phyloP scores from a whole-genome alignment of 257 asterid genomes.

The Solanum paucissectum region DNA sequence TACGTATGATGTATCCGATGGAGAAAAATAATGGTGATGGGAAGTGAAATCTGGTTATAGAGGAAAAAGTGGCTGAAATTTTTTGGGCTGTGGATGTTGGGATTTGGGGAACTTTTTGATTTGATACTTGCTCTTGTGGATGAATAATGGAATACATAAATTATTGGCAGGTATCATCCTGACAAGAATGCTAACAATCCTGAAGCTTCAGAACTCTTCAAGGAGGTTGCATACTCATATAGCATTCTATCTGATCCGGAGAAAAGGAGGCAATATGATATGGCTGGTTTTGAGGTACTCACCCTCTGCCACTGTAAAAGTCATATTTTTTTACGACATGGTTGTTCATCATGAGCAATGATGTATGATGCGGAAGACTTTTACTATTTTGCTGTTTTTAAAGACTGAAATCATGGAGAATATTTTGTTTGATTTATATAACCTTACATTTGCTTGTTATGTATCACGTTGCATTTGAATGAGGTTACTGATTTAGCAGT shows the following conservation, averaged over 20 bases:
- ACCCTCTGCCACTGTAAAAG: background rate
- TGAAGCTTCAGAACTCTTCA: slow-evolving; percentile 95
- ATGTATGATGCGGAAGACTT: background rate
- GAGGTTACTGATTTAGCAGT: background rate
- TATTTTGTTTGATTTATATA: background rate
- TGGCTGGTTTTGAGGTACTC: slow-evolving; percentile 88
- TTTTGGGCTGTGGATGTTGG: background rate
- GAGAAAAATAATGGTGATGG: background rate
- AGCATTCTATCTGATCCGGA: slow-evolving; percentile 93
- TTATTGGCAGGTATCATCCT: slow-evolving; percentile 80
- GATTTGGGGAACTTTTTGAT: background rate
- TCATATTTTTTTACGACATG: background rate
- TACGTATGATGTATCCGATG: background rate
- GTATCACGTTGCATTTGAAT: background rate
- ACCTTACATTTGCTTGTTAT: background rate
- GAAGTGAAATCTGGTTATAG: background rate
- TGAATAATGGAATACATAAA: background rate
- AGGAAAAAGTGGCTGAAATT: background rate
- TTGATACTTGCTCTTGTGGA: background rate
- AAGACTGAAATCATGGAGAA: background rate
- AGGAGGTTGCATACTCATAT: slow-evolving; percentile 98
- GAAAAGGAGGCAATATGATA: slow-evolving; percentile 89
- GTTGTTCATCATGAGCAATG: background rate
- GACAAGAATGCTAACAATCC: slow-evolving; percentile 97
- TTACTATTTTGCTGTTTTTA: background rate